phyloP scores from a whole-genome alignment of 306 rosid species.

The Castanopsis chinensis region DNA sequence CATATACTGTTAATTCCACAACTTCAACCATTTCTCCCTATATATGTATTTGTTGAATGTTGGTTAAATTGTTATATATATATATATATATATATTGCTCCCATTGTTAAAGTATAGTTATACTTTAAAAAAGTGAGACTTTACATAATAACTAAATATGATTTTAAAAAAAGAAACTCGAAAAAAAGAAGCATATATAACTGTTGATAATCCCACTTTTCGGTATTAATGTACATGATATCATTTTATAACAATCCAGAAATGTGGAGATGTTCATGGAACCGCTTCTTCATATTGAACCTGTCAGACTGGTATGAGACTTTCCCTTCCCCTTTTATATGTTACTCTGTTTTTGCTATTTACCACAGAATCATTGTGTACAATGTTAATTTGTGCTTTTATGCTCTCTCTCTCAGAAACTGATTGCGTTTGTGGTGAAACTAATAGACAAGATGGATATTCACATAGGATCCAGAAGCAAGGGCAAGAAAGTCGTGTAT shows the following conservation, averaged over 20 bases:
- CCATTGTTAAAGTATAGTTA: no score
- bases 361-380: not conserved
- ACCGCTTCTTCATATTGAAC: conserved; percentile 47
- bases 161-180: not conserved
- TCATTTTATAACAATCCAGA: conserved; percentile 30
- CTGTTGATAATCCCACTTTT: not conserved
- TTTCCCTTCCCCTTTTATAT: not conserved
- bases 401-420: conserved; percentile 32
- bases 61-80: no score
- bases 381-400: not conserved
- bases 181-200: not conserved
- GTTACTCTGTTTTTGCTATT: not conserved
- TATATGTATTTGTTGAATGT: no score
- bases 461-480: conserved; percentile 9
- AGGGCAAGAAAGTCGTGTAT: not conserved
- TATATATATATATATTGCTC: no score
- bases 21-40: no score
- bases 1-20: no score
- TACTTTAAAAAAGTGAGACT: no score
- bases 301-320: conserved; percentile 46
- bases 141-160: no score
- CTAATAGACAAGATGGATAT: conserved; percentile 23
- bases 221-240: not conserved
- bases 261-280: conserved; percentile 60
- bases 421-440: conserved; percentile 14